Conservation (phyloP, 2,329 filamentous ascomycete genomes). For the Aureobasidium sp. region DNA sequence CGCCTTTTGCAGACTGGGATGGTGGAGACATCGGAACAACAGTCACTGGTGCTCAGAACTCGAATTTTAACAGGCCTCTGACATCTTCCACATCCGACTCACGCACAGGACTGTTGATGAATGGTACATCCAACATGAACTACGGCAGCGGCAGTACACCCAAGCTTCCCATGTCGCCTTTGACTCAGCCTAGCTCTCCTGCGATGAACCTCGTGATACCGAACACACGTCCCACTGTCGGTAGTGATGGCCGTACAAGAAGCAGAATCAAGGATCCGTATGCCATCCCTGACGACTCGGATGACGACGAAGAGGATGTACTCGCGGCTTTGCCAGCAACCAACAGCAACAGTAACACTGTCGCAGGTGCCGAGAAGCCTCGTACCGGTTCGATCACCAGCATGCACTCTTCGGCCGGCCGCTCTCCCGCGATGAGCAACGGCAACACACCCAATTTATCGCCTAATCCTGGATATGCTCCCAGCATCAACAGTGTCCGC, state of each 20-base stretch:
- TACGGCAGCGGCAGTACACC: conserved; percentile 1
- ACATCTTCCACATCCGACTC: conserved; percentile 50
- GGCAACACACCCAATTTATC: not conserved
- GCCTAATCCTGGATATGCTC: conserved; percentile 12
- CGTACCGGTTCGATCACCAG: not conserved
- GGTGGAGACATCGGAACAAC: not conserved
- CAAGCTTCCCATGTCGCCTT: not conserved
- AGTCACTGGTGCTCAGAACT: not conserved
- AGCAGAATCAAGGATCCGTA: conserved; percentile 81
- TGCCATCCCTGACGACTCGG: conserved; percentile 63
- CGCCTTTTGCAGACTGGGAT: conserved; percentile 8
- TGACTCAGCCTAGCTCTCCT: not conserved
- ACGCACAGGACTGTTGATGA: conserved; percentile 55
- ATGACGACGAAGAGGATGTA: conserved; percentile 37
- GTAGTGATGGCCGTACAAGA: conserved; percentile 56
- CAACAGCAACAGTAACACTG: conserved; percentile 22
- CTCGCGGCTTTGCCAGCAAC: conserved; percentile 33
- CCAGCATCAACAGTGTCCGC: conserved; percentile 8
- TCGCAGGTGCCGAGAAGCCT: not conserved
- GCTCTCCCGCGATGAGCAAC: not conserved
- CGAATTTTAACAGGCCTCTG: not conserved
- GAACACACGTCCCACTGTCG: not conserved
- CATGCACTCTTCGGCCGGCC: conserved; percentile 4
- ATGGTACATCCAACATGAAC: conserved; percentile 5
- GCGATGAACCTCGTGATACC: not conserved